Conservation (phyloP, 495 filamentous ascomycete species). For the Venustampulla echinocandica region DNA sequence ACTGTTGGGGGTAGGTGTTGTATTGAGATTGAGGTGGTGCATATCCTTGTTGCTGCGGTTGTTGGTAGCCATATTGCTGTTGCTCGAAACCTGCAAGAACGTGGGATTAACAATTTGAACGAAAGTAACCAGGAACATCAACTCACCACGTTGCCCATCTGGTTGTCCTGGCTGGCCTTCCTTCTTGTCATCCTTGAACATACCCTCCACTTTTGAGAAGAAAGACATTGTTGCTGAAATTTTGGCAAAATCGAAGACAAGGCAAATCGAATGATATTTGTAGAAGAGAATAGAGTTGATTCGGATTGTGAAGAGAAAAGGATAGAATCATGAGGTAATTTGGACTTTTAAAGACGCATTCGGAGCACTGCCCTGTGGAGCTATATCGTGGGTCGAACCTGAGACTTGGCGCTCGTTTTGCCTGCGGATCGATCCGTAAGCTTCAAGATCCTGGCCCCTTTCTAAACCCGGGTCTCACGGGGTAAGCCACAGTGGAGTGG, state of each 20-base stretch:
- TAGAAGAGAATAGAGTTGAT: not conserved
- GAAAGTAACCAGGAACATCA: not conserved
- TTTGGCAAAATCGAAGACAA: not conserved
- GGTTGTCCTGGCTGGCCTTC: not conserved
- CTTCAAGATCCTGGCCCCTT: not conserved
- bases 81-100: not conserved
- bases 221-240: not conserved
- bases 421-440: too few relatives aligned
- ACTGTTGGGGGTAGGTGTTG: constrained; percentile 4
- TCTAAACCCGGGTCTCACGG: not conserved
- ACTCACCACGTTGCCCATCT: not conserved
- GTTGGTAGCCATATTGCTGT: constrained; percentile 5
- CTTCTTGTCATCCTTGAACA: not conserved
- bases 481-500: not conserved
- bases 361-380: not conserved
- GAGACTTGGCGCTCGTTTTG: too few relatives aligned
- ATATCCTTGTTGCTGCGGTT: not conserved
- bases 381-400: too few relatives aligned
- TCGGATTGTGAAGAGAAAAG: not conserved
- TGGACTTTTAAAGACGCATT: not conserved
- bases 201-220: not conserved
- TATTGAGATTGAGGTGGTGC: constrained; percentile 2
- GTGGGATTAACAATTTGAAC: not conserved
- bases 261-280: not conserved
- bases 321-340: not conserved